These are phyloP conservation scores for Eleusine indica DNA, from an alignment of 176 grass and related monocot genomes.

Conservation along the genomic window DNA sequence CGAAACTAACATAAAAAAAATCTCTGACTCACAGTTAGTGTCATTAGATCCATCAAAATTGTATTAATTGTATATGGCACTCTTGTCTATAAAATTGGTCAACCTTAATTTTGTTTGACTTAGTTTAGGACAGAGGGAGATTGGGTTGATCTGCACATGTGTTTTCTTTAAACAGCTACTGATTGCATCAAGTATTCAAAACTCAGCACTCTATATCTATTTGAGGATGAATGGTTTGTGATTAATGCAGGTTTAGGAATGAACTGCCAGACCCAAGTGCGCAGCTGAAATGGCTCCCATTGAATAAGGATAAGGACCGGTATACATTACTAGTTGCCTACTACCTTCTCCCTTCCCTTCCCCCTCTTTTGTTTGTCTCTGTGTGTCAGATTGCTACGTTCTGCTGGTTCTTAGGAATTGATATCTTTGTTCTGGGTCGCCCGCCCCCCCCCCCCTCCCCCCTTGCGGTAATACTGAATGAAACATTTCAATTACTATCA, in stretches of 20 bases:
- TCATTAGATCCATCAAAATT: no score
- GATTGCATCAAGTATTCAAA: constrained; percentile 4
- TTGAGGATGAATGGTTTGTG: constrained; percentile 22
- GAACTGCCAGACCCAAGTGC: constrained; percentile 89
- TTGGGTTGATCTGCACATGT: not conserved
- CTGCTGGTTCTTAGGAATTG: not conserved
- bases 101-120: no score
- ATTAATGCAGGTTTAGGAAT: constrained; percentile 85
- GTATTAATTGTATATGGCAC: no score
- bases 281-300: constrained; percentile 79
- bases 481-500: no score
- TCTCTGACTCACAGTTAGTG: no score
- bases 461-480: no score
- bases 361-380: not conserved
- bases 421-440: not conserved
- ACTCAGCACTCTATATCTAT: constrained; percentile 17
- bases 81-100: no score
- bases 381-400: constrained; percentile 15
- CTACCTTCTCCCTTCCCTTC: not conserved
- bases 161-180: constrained; percentile 23
- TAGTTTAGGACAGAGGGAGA: not conserved
- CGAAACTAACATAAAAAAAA: no score
- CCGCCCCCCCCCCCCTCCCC: no score
- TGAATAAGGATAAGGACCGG: constrained; percentile 94
- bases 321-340: constrained; percentile 39